Evolutionary conservation across 176 grass and related monocot species (phyloP).

Genomic region (Carex pumila): DNA sequence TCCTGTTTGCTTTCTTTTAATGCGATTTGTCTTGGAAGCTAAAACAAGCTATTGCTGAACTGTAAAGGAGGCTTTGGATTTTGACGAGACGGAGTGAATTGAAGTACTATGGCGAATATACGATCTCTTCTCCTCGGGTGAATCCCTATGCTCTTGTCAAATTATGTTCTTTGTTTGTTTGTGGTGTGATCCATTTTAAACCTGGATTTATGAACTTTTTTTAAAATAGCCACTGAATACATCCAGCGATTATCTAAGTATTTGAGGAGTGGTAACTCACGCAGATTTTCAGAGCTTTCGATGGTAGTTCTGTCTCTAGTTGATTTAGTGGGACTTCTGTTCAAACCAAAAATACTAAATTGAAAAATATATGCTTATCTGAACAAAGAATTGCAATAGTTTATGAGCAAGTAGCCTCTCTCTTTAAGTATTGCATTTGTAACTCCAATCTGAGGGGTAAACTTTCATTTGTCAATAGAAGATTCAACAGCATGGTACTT

Average conservation of each 20-base stretch:
- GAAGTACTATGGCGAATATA: constrained; percentile 13
- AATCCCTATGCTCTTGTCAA: not conserved
- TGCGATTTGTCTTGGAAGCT: not conserved
- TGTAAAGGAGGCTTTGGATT: not conserved
- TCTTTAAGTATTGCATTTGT: not conserved
- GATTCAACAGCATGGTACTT: not conserved
- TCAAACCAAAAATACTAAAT: not conserved
- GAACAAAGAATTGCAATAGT: not conserved
- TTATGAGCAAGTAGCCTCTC: not conserved
- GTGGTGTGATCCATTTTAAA: not conserved
- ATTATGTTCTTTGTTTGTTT: not conserved
- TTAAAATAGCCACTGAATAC: not conserved
- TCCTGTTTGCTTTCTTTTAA: not conserved
- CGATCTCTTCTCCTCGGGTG: constrained; percentile 18
- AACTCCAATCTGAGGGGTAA: not conserved
- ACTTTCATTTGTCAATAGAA: not conserved
- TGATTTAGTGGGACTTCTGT: not conserved
- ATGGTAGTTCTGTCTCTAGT: not conserved
- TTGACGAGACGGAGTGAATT: not conserved
- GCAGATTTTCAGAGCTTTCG: not conserved
- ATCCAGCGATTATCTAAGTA: not conserved
- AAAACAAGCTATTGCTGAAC: not conserved
- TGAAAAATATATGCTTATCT: not conserved
- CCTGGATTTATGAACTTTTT: not conserved
- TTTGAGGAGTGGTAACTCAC: not conserved